Percentiles rank a stretch among this genome's conserved stretches.
These are phyloP conservation scores for Sporothrix protearum DNA, from an alignment of 2,329 filamentous ascomycete species.

Conservation along the genomic window DNA sequence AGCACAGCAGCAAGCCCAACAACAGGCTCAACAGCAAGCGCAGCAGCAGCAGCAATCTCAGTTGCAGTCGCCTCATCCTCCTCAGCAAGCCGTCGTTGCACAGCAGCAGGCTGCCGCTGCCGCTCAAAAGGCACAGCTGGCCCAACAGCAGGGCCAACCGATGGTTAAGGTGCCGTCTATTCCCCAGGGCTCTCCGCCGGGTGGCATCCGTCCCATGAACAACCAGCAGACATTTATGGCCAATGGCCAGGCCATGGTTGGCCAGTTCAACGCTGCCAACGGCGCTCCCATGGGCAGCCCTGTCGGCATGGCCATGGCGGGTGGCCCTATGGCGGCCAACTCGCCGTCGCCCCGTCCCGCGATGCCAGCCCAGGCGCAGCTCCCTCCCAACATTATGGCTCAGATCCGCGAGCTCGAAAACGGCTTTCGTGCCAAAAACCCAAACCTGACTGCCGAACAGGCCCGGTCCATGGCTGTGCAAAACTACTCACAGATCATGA, in stretches of 20 bases:
- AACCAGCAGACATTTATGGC: slow-evolving; percentile 53
- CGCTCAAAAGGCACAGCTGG: slow-evolving; percentile 32
- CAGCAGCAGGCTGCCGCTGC: slow-evolving; percentile 34
- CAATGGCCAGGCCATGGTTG: slow-evolving; percentile 53
- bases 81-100: slow-evolving; percentile 37
- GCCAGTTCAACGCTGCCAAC: slow-evolving; percentile 46
- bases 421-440: slow-evolving; percentile 51
- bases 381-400: slow-evolving; percentile 46
- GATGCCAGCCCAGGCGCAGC: slow-evolving; percentile 42
- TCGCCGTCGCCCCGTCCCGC: slow-evolving; percentile 44
- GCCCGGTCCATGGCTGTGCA: slow-evolving; percentile 51
- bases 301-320: slow-evolving; percentile 45
- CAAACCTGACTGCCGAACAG: slow-evolving; percentile 49
- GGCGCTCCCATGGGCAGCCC: slow-evolving; percentile 45
- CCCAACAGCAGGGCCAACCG: slow-evolving; percentile 28
- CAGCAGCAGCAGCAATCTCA: slow-evolving; percentile 40
- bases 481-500: slow-evolving; percentile 46
- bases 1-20: slow-evolving; percentile 28
- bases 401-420: slow-evolving; percentile 52
- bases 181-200: slow-evolving; percentile 35
- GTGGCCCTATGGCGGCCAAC: slow-evolving; percentile 32
- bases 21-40: slow-evolving; percentile 33
- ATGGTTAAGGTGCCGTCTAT: slow-evolving; percentile 28
- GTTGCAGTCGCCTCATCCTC: slow-evolving; percentile 28
- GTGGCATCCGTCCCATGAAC: slow-evolving; percentile 41